Evolutionary conservation across 257 asterid genomes (phyloP).

Genomic region (Leptodermis oblonga): DNA sequence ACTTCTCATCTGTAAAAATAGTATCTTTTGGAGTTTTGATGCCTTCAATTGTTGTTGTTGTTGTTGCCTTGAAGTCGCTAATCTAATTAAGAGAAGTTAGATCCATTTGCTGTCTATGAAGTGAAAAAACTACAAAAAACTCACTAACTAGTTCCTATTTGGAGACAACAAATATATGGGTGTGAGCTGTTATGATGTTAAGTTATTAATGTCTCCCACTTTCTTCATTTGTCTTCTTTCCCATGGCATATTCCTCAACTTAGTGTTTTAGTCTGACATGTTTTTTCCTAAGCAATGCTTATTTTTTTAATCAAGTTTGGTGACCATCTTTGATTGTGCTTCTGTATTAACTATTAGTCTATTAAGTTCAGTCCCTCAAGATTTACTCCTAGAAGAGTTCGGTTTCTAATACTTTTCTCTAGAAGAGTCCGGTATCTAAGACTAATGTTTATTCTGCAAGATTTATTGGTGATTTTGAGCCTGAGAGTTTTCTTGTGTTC

Average conservation of each 20-base stretch:
- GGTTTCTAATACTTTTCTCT: no score
- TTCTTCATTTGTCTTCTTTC: conserved; percentile 22
- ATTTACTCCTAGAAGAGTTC: no score
- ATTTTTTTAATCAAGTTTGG: conserved; percentile 13
- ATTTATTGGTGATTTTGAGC: background rate
- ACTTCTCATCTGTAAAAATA: background rate
- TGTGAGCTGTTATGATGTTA: conserved; percentile 51
- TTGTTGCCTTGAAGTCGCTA: no score
- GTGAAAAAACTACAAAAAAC: no score
- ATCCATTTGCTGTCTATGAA: no score
- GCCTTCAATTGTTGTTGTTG: no score
- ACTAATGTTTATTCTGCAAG: background rate
- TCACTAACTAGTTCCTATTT: no score
- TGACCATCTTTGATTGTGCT: background rate
- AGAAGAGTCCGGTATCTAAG: no score
- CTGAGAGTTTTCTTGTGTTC: background rate
- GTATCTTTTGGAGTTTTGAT: conserved; percentile 5
- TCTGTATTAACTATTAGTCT: background rate
- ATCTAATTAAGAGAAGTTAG: no score
- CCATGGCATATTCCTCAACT: conserved; percentile 11
- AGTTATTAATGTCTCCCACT: conserved; percentile 15
- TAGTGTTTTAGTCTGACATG: conserved; percentile 8
- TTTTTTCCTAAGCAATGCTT: background rate
- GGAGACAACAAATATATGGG: conserved; percentile 7
- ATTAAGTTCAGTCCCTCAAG: background rate